phyloP scores from a whole-genome alignment of 2,329 filamentous ascomycete genomes.

The Aspergillus fijiensis region DNA sequence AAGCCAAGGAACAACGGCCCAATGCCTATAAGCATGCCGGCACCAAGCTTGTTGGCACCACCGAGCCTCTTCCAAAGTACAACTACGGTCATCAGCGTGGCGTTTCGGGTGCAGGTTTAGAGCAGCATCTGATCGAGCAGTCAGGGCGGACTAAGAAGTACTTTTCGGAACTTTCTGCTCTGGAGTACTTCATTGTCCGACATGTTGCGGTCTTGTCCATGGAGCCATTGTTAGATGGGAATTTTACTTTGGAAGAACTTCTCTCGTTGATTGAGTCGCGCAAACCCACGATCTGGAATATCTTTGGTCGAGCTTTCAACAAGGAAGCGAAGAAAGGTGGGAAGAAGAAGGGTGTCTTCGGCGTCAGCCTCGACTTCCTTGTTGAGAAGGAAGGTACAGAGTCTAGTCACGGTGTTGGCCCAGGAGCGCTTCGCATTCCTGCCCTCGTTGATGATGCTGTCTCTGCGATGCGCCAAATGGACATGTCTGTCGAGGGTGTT shows the following conservation, averaged over 20 bases:
- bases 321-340: slow-evolving; percentile 67
- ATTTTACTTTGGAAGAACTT: slow-evolving; percentile 92
- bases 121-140: slow-evolving; percentile 51
- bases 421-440: slow-evolving; percentile 84
- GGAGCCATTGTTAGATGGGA: slow-evolving; percentile 83
- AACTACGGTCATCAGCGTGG: slow-evolving; percentile 68
- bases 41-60: slow-evolving; percentile 63
- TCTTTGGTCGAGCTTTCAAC: slow-evolving; percentile 94
- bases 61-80: slow-evolving; percentile 63
- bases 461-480: slow-evolving; percentile 95
- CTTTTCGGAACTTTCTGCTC: slow-evolving; percentile 90
- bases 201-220: slow-evolving; percentile 93
- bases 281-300: slow-evolving; percentile 96
- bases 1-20: slow-evolving; percentile 84
- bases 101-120: slow-evolving; percentile 57
- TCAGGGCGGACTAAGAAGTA: slow-evolving; percentile 70
- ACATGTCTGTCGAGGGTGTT: slow-evolving; percentile 96
- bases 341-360: slow-evolving; percentile 94
- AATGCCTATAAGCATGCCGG: slow-evolving; percentile 75
- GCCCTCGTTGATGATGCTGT: slow-evolving; percentile 95
- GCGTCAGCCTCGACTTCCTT: slow-evolving; percentile 81
- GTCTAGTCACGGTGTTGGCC: slow-evolving; percentile 94
- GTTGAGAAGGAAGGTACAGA: slow-evolving; percentile 93
- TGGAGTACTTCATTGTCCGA: slow-evolving; percentile 97
- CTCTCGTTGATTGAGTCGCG: slow-evolving; percentile 89